Base-by-base conservation (phyloP, 768 basidiomycete genomes). In the Hirschioporus abietinus region DNA sequence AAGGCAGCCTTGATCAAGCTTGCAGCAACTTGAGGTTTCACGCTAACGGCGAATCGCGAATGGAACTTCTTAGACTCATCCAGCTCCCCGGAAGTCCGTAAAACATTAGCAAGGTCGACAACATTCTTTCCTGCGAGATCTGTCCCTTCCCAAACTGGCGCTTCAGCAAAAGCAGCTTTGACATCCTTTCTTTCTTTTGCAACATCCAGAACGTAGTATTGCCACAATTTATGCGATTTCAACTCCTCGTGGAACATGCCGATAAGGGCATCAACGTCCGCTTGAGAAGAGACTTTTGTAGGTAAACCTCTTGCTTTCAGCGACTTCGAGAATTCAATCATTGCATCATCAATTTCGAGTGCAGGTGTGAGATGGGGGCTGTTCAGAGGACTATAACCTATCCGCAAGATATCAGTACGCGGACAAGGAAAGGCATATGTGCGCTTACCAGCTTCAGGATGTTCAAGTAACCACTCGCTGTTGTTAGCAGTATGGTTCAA, bases 401-500 rank as follows among this genome's bases (percentile, higher is more conserved):
- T 9, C 10, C 42, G 59, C 27, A 65, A 9, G 35, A 20, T 36
- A 25, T 64, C 34, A 67, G 27, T 27, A 34, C 63, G 0, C 25
- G 61, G 42, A 35, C 36, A 58, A 64, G 26, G 58, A 30, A 26
- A 5, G 26, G 34, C 68, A 59, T 26, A n/a, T 18, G 7, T 42
- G 61, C 5, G 75, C 86, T 68, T 69, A 90, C 95, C 96, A 67
- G 96, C 93, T 83, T 99, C 97, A 1, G 97, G 97, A 75, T 99
- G 97, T 7, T 96, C 87, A 24, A 87, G 74, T 26, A 99, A 82
- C 96, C 96, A 99, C 20, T 88, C 82, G 69, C 90, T 95, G 74
- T 99, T 94, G 74, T 93, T 92, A 7, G 97, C 94, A 17, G 97
- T 99, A 73, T 99, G 97, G 75, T 99, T 99, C 66, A 98, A 84